Percentiles rank a stretch among this genome's conserved stretches.
These are phyloP conservation scores for Penicillium cinerascens DNA, from an alignment of 495 filamentous ascomycete genomes.

Conservation along the genomic window DNA sequence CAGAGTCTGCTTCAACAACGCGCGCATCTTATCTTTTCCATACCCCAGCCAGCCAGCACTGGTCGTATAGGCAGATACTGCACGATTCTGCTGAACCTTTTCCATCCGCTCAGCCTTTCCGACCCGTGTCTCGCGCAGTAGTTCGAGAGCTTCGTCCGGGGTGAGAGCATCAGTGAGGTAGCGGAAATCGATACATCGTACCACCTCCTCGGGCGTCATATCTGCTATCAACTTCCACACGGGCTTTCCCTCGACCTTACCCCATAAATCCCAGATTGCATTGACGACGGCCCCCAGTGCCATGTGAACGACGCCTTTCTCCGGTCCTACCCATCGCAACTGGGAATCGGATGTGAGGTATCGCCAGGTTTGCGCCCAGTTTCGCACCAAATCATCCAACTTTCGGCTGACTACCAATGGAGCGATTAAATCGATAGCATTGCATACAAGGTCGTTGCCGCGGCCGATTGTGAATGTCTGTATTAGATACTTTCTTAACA, in stretches of 20 bases:
- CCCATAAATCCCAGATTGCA: too few relatives aligned
- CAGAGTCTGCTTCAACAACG: slow-evolving; percentile 59
- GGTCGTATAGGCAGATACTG: slow-evolving; percentile 77
- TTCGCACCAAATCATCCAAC: slow-evolving; percentile 58
- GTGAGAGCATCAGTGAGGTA: slow-evolving; percentile 87
- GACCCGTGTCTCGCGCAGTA: slow-evolving; percentile 52
- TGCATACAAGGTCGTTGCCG: slow-evolving; percentile 77
- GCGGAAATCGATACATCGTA: slow-evolving; percentile 83
- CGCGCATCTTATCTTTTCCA: slow-evolving; percentile 68
- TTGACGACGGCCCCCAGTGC: too few relatives aligned
- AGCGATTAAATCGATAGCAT: slow-evolving; percentile 61
- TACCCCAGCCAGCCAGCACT: slow-evolving; percentile 77
- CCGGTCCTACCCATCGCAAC: slow-evolving; percentile 78
- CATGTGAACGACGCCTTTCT: slow-evolving; percentile 89
- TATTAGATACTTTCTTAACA: background rate
- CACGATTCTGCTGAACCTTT: slow-evolving; percentile 56
- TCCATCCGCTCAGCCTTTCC: slow-evolving; percentile 51
- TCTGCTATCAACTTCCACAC: too few relatives aligned
- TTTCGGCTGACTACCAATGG: slow-evolving; percentile 57
- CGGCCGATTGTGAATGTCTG: slow-evolving; percentile 86
- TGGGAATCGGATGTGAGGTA: slow-evolving; percentile 73
- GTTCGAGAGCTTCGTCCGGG: slow-evolving; percentile 65
- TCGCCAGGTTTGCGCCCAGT: slow-evolving; percentile 76
- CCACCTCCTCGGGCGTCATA: too few relatives aligned
- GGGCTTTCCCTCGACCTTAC: too few relatives aligned